phyloP scores from a whole-genome alignment of 164 flowering plant species.

The Vitis rupestris region DNA sequence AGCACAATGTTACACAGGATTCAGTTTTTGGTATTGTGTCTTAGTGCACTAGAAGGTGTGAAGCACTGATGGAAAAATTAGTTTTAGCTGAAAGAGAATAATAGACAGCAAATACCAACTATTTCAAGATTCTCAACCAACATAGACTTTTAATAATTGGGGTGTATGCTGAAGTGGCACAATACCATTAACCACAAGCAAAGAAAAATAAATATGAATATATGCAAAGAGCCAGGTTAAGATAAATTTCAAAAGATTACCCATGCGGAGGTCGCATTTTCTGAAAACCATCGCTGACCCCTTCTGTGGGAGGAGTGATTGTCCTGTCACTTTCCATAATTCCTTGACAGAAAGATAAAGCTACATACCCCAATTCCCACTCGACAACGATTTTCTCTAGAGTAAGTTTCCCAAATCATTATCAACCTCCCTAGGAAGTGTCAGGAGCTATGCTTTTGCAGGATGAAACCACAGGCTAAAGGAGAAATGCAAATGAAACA shows the following conservation, averaged over 20 bases:
- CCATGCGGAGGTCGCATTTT: slow-evolving; percentile 58
- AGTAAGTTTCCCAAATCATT: slow-evolving; percentile 43
- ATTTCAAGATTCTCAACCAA: slow-evolving; percentile 1
- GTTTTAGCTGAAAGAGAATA: background rate
- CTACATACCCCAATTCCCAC: slow-evolving; percentile 49
- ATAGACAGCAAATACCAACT: background rate
- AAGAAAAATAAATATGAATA: background rate
- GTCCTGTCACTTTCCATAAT: slow-evolving; percentile 58
- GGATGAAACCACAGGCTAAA: slow-evolving; percentile 14
- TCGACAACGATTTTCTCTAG: slow-evolving; percentile 24
- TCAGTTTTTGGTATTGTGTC: background rate
- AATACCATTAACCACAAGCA: background rate
- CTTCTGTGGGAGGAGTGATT: slow-evolving; percentile 29
- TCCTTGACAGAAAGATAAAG: slow-evolving; percentile 27
- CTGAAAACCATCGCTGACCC: slow-evolving; percentile 33
- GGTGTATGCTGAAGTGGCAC: background rate
- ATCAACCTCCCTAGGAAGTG: slow-evolving; percentile 21
- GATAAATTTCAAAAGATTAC: slow-evolving; percentile 30
- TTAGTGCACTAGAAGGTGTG: no score
- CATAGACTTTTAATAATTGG: background rate
- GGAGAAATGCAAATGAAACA: background rate
- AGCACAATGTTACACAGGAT: background rate
- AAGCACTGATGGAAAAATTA: background rate
- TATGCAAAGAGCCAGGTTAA: background rate
- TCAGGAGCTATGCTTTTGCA: slow-evolving; percentile 12